A percentile compares a stretch with the other conserved stretches of the same genome.
Evolutionary conservation across 352 stramenopile genomes (phyloP).

Genomic region (Elongisporangium prolatum): DNA sequence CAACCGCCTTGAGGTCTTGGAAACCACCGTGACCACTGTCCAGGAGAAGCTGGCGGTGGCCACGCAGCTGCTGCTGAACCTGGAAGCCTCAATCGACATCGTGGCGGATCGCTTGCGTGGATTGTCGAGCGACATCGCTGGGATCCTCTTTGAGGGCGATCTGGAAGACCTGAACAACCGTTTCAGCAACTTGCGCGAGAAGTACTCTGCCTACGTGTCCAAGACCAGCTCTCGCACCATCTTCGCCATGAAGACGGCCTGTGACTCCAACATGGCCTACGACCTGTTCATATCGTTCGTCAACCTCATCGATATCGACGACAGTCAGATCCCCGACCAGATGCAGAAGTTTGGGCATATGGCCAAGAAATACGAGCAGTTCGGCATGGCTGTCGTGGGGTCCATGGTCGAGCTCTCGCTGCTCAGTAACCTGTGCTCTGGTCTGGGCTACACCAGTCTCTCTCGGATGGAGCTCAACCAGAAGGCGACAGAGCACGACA

Average conservation of each 20-base stretch:
- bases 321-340: constrained; percentile 12
- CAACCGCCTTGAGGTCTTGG: neutral
- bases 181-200: neutral
- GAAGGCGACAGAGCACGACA: neutral
- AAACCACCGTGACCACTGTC: neutral
- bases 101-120: neutral
- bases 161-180: neutral
- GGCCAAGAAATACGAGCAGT: constrained; percentile 6
- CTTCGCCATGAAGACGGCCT: constrained; percentile 7
- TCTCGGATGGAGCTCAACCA: neutral
- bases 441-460: neutral
- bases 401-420: constrained; percentile 8
- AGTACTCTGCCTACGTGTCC: constrained; percentile 6
- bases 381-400: constrained; percentile 7
- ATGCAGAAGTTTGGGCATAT: constrained; percentile 1
- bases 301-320: constrained; percentile 12
- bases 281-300: constrained; percentile 10
- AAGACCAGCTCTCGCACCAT: constrained; percentile 4
- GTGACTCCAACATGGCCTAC: constrained; percentile 4
- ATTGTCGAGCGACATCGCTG: neutral
- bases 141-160: neutral
- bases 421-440: constrained; percentile 8
- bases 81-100: neutral
- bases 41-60: neutral
- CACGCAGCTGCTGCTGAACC: neutral